A percentile compares a stretch with the other conserved stretches of the same genome.
These are phyloP conservation scores for Pholiota adiposa DNA, from an alignment of 1,284 basidiomycete genomes.

Conservation along the genomic window DNA sequence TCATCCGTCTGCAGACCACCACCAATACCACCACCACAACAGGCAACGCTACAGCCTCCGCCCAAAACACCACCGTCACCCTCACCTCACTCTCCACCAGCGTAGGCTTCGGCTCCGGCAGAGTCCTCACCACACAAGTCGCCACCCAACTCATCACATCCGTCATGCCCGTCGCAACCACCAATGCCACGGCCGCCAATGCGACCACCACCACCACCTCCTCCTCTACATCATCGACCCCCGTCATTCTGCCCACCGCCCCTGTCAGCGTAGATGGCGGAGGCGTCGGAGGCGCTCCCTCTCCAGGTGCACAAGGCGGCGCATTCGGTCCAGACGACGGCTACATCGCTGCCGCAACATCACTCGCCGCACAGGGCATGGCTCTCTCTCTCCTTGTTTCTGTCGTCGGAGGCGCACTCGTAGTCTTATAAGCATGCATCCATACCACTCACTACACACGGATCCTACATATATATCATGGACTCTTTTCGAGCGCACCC, in stretches of 20 bases:
- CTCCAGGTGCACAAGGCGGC: conserved; percentile 51
- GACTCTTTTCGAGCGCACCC: conserved; percentile 16
- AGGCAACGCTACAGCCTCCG: conserved; percentile 9
- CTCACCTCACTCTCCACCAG: conserved; percentile 41
- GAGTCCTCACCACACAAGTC: conserved; percentile 41
- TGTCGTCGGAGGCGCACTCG: conserved; percentile 50
- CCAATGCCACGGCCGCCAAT: conserved; percentile 28
- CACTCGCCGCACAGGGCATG: conserved; percentile 45
- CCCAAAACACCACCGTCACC: conserved; percentile 33
- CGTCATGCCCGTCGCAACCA: conserved; percentile 20
- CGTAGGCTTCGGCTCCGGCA: conserved; percentile 37
- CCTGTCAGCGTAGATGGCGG: conserved; percentile 55
- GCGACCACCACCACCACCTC: conserved; percentile 24
- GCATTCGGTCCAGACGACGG: conserved; percentile 66
- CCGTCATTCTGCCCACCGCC: conserved; percentile 57
- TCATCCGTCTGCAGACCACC: conserved; percentile 6
- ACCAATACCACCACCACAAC: background rate
- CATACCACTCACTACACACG: background rate
- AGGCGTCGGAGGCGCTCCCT: conserved; percentile 46
- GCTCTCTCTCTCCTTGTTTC: conserved; percentile 45
- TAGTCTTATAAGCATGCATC: conserved; percentile 41
- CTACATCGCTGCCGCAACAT: conserved; percentile 61
- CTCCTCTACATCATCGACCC: conserved; percentile 38
- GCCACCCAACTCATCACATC: conserved; percentile 48
- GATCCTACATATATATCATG: conserved; percentile 14